A percentile compares a stretch with the other conserved stretches of the same genome.
Evolutionary conservation across 2,329 filamentous ascomycete species (phyloP).

Genomic region (Clonostachys chloroleuca): DNA sequence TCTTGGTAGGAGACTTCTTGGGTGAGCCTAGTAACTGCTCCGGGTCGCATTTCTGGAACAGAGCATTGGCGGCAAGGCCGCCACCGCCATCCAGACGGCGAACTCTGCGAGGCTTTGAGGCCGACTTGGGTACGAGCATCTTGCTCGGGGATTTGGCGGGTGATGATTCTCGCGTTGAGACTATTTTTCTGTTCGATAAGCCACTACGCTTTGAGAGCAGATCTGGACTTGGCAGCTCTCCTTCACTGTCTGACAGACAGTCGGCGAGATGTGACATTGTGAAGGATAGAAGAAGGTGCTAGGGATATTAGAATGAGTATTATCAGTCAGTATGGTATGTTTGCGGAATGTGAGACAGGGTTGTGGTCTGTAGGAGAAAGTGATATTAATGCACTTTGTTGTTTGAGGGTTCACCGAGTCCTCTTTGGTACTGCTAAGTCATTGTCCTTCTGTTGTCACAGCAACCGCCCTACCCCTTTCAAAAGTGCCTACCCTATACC

Average conservation of each 20-base stretch:
- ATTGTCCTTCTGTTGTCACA: too few species aligned
- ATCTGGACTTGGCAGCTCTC: conserved; percentile 30
- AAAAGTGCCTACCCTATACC: too few species aligned
- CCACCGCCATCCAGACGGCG: conserved; percentile 17
- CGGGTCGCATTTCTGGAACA: conserved; percentile 23
- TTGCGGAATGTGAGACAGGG: too few species aligned
- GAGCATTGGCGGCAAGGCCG: conserved; percentile 15
- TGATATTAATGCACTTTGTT: too few species aligned
- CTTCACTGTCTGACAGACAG: conserved; percentile 24
- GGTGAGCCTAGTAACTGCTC: conserved; percentile 8
- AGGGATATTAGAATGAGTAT: too few species aligned
- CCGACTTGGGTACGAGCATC: conserved; percentile 12
- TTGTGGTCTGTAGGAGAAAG: too few species aligned
- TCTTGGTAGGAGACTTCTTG: conserved; percentile 3
- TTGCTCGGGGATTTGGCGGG: background rate
- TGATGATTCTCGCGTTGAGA: too few species aligned
- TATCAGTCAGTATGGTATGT: too few species aligned
- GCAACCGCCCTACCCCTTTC: too few species aligned
- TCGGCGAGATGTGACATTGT: conserved; percentile 20
- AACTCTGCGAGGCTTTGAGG: conserved; percentile 17
- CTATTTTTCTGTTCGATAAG: too few species aligned
- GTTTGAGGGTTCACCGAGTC: too few species aligned
- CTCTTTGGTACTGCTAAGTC: too few species aligned
- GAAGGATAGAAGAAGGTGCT: background rate
- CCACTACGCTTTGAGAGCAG: background rate